A percentile compares a stretch with the other conserved stretches of the same genome.
phyloP scores from a whole-genome alignment of 805 yeast species.

The Scheffersomyces amazonensis region DNA sequence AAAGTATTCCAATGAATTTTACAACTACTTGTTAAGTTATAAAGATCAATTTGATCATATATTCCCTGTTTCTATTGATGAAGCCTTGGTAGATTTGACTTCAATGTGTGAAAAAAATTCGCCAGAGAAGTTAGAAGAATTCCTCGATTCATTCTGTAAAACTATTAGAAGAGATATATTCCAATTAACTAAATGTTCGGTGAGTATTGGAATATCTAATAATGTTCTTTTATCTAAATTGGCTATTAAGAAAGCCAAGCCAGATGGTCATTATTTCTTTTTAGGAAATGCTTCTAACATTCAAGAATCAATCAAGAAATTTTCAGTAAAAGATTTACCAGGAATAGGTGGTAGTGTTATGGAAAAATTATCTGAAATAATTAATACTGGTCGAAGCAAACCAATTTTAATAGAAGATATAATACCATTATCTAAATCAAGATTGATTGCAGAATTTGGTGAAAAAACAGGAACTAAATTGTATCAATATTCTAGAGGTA shows the following conservation, averaged over 20 bases:
- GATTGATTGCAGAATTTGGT: conserved; percentile 56
- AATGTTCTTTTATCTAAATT: conserved; percentile 79
- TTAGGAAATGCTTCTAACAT: conserved; percentile 20
- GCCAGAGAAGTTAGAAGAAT: conserved; percentile 9
- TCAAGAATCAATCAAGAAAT: conserved; percentile 30
- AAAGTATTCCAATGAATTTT: conserved; percentile 58
- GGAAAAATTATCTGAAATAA: conserved; percentile 40
- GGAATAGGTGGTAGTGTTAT: conserved; percentile 59
- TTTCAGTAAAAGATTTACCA: conserved; percentile 46
- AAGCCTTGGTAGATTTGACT: conserved; percentile 74
- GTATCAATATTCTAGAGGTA: conserved; percentile 59
- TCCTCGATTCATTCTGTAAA: conserved; percentile 18
- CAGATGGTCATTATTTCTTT: conserved; percentile 58
- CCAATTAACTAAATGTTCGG: conserved; percentile 54
- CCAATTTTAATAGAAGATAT: conserved; percentile 34
- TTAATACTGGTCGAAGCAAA: no score
- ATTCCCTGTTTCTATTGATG: conserved; percentile 88
- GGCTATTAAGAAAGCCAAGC: conserved; percentile 74
- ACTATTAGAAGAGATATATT: conserved; percentile 41
- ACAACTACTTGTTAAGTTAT: conserved; percentile 51
- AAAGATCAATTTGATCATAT: conserved; percentile 46
- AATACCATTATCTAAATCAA: conserved; percentile 23
- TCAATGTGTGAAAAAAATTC: conserved; percentile 13
- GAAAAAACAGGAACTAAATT: conserved; percentile 66
- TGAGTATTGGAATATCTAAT: conserved; percentile 75